phyloP scores from a whole-genome alignment of 768 basidiomycete species.

The Pisolithus albus region DNA sequence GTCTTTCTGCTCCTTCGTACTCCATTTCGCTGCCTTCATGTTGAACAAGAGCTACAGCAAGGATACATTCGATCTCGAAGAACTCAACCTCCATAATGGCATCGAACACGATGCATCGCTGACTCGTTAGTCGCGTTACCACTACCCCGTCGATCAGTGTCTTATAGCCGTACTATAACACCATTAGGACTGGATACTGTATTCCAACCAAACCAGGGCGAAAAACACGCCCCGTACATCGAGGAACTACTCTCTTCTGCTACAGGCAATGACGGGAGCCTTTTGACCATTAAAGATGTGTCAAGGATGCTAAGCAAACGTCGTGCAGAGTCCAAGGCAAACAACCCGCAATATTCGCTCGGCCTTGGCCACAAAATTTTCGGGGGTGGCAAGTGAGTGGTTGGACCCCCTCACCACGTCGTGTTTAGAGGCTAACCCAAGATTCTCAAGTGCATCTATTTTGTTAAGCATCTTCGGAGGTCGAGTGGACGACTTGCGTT shows the following conservation, averaged over 20 bases:
- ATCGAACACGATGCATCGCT: slow-evolving; percentile 12
- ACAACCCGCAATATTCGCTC: slow-evolving; percentile 54
- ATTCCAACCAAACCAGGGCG: slow-evolving; percentile 44
- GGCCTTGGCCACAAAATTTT: slow-evolving; percentile 53
- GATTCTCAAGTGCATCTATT: slow-evolving; percentile 45
- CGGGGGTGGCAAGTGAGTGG: slow-evolving; percentile 59
- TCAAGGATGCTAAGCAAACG: slow-evolving; percentile 53
- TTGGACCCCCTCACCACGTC: neutral
- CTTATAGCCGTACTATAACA: neutral
- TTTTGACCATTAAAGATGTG: slow-evolving; percentile 55
- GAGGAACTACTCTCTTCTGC: slow-evolving; percentile 50
- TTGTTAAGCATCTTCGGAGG: slow-evolving; percentile 63
- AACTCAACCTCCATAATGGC: slow-evolving; percentile 61
- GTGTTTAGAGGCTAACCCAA: neutral
- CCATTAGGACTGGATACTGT: slow-evolving; percentile 47
- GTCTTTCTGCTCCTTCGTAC: slow-evolving; percentile 61
- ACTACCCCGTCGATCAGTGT: neutral
- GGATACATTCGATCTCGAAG: slow-evolving; percentile 58
- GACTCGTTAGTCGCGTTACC: slow-evolving; percentile 21
- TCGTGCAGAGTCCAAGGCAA: slow-evolving; percentile 48
- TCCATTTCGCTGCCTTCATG: slow-evolving; percentile 51
- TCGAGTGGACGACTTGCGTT: slow-evolving; percentile 44
- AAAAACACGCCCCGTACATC: slow-evolving; percentile 43
- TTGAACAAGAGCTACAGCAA: slow-evolving; percentile 47
- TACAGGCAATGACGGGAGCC: slow-evolving; percentile 44